Evolutionary conservation across 1,139 yeast genomes (phyloP).

Genomic region (Pichiaceae sp.): DNA sequence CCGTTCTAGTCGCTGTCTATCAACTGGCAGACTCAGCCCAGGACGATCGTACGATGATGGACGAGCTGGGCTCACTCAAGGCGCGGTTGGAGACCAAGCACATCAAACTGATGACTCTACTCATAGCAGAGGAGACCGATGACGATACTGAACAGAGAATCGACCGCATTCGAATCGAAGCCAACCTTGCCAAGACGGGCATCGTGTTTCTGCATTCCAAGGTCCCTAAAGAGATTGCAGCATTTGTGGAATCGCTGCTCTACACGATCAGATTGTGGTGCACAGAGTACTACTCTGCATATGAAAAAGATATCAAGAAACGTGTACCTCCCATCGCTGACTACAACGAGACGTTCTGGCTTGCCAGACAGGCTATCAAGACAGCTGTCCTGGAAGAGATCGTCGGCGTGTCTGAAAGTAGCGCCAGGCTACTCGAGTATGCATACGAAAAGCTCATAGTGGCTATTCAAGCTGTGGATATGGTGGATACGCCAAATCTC

Average conservation of each 20-base stretch:
- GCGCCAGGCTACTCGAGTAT: conserved; percentile 38
- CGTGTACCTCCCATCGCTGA: conserved; percentile 16
- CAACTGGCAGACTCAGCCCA: conserved; percentile 17
- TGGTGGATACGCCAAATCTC: conserved; percentile 8
- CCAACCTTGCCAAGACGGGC: conserved; percentile 36
- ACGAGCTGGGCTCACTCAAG: not conserved
- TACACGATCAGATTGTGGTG: conserved; percentile 28
- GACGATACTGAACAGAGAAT: not conserved
- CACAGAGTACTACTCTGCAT: conserved; percentile 31
- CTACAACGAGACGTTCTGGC: conserved; percentile 26
- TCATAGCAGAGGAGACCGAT: conserved; percentile 25
- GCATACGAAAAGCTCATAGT: conserved; percentile 40
- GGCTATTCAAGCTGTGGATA: conserved; percentile 24
- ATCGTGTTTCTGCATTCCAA: conserved; percentile 33
- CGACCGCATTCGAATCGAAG: conserved; percentile 28
- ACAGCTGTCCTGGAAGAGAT: conserved; percentile 39
- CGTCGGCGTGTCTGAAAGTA: conserved; percentile 35
- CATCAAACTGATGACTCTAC: conserved; percentile 22
- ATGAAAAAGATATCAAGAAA: conserved; percentile 30
- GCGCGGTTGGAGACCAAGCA: not conserved
- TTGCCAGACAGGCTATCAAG: conserved; percentile 42
- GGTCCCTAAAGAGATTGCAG: conserved; percentile 29
- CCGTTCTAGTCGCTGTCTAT: conserved; percentile 34
- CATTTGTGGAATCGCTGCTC: conserved; percentile 17
- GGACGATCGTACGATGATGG: not conserved